phyloP scores from a whole-genome alignment of 2,329 filamentous ascomycete species.

The Exophiala bonariae region DNA sequence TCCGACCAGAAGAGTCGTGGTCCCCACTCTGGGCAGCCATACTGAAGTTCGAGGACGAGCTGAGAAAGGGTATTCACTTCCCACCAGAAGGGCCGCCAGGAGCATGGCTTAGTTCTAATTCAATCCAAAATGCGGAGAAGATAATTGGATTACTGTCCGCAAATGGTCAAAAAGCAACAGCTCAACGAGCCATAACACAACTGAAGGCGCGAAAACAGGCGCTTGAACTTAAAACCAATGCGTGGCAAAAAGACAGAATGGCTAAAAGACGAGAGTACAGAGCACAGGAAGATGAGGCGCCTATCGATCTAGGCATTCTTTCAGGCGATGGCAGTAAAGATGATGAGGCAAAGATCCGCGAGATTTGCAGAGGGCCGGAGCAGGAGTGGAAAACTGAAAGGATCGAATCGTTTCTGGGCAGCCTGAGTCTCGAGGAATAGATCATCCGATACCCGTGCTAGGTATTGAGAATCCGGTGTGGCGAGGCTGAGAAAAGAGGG shows the following conservation, averaged over 20 bases:
- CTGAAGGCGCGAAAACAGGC: conserved; percentile 1
- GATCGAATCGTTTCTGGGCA: not conserved
- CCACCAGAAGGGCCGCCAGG: conserved; percentile 1
- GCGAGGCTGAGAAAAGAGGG: no score
- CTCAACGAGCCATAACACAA: not conserved
- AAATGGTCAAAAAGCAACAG: not conserved
- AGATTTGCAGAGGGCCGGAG: conserved; percentile 2
- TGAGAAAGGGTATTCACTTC: conserved; percentile 2
- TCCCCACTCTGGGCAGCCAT: conserved; percentile 2
- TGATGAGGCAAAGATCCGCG: not conserved
- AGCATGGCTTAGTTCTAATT: conserved; percentile 2
- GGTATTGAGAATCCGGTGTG: no score
- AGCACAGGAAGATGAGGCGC: conserved; percentile 1
- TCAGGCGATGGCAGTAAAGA: not conserved
- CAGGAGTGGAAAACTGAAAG: conserved; percentile 4
- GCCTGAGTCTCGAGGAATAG: not conserved
- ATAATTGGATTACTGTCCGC: not conserved
- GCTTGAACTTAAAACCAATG: not conserved
- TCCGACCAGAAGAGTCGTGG: conserved; percentile 4
- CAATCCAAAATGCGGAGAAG: conserved; percentile 1
- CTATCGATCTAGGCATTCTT: conserved; percentile 3
- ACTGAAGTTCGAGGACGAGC: conserved; percentile 2
- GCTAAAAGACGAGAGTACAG: not conserved
- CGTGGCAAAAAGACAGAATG: conserved; percentile 1
- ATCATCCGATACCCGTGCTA: no score